Percentiles rank a stretch among this genome's conserved stretches.
Conservation (phyloP, 2,329 filamentous ascomycete genomes). For the Geosmithia putterillii region DNA sequence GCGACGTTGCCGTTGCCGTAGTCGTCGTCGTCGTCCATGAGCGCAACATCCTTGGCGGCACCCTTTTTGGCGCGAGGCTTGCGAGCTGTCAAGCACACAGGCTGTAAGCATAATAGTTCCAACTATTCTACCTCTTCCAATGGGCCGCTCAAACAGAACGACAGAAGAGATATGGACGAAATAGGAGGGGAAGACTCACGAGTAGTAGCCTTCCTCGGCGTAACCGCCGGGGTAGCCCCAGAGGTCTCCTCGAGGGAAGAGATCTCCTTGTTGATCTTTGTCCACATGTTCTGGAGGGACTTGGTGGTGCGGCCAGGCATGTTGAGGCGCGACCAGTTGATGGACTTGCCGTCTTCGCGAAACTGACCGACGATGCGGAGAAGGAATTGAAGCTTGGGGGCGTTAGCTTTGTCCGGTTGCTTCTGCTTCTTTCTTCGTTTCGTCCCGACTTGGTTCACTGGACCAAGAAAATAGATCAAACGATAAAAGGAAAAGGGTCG, state of each 20-base stretch:
- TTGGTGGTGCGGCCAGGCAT: constrained; percentile 25
- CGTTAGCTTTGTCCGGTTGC: not conserved
- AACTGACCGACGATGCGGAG: constrained; percentile 20
- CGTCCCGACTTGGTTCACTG: not conserved
- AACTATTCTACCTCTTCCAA: no score
- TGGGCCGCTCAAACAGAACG: not conserved
- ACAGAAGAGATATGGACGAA: not conserved
- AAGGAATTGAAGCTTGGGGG: constrained; percentile 20
- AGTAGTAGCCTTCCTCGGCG: constrained; percentile 9
- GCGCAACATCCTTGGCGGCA: constrained; percentile 2
- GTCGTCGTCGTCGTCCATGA: not conserved
- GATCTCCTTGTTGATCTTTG: constrained; percentile 20
- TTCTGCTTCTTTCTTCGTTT: not conserved
- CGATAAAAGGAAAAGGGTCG: no score
- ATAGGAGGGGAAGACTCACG: constrained; percentile 8
- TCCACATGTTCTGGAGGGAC: constrained; percentile 23
- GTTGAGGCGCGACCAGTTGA: constrained; percentile 20
- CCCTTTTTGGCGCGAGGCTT: constrained; percentile 10
- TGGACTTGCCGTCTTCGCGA: constrained; percentile 14
- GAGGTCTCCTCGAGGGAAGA: constrained; percentile 19
- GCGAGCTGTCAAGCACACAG: no score
- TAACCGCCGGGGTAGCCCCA: constrained; percentile 4
- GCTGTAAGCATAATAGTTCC: no score
- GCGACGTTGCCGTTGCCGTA: constrained; percentile 1
- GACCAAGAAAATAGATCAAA: not conserved